Percentiles rank a stretch among this genome's conserved stretches.
Evolutionary conservation across 495 filamentous ascomycete genomes (phyloP).

Genomic region (Amphirosellinia nigrospora): DNA sequence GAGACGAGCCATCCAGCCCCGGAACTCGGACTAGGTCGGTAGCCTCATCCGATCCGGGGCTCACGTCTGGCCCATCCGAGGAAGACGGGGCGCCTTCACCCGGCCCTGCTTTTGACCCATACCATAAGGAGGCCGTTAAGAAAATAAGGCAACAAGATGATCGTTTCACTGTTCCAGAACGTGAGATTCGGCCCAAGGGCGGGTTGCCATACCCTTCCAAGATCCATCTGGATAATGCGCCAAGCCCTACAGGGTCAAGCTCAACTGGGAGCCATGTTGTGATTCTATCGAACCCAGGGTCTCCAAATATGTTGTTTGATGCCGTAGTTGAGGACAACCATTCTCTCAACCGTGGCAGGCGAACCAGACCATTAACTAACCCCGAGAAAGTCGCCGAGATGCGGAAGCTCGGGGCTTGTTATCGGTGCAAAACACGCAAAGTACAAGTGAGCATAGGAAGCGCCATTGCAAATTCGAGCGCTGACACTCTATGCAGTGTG

Average conservation of each 20-base stretch:
- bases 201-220: constrained; percentile 40
- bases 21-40: constrained; percentile 43
- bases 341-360: constrained; percentile 37
- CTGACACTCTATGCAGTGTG: constrained; percentile 37
- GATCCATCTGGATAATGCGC: constrained; percentile 40
- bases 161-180: constrained; percentile 40
- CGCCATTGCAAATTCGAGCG: constrained; percentile 7
- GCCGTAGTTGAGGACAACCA: constrained; percentile 24
- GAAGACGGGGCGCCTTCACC: constrained; percentile 43
- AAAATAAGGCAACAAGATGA: constrained; percentile 43
- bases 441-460: constrained; percentile 35
- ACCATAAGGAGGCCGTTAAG: constrained; percentile 41
- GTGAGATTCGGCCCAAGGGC: constrained; percentile 42
- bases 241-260: constrained; percentile 31
- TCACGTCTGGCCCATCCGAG: constrained; percentile 43
- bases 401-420: constrained; percentile 42
- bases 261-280: constrained; percentile 25
- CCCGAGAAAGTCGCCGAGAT: constrained; percentile 42
- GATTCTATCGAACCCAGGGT: constrained; percentile 22
- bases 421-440: constrained; percentile 42
- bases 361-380: constrained; percentile 38
- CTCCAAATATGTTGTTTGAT: constrained; percentile 25
- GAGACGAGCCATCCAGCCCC: constrained; percentile 37
- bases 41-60: constrained; percentile 41
- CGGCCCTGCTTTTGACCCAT: constrained; percentile 37